Percentiles rank a stretch among this genome's conserved stretches.
Conservation (phyloP, 768 basidiomycete genomes). For the Agaricus blazei region DNA sequence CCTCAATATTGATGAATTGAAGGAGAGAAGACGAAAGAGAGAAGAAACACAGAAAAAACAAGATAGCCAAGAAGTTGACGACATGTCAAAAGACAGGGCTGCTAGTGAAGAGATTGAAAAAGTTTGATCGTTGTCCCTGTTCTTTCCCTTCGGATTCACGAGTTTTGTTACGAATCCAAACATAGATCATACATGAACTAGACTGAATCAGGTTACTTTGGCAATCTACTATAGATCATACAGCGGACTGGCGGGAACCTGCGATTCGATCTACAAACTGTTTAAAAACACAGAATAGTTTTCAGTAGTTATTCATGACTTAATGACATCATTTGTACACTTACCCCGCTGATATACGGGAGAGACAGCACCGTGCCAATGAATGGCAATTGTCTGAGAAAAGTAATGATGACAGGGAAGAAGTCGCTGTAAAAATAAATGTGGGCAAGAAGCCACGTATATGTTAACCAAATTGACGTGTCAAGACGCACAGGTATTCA, state of each 20-base stretch:
- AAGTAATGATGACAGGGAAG: conserved; percentile 98
- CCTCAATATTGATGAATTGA: conserved; percentile 40
- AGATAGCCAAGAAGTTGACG: not conserved
- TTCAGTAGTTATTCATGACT: not conserved
- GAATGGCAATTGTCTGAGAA: conserved; percentile 90
- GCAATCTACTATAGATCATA: conserved; percentile 32
- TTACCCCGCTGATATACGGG: conserved; percentile 82
- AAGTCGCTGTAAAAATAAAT: conserved; percentile 65
- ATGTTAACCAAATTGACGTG: not conserved
- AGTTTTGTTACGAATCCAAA: not conserved
- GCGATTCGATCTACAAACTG: conserved; percentile 78
- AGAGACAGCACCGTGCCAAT: conserved; percentile 82
- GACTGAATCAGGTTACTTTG: conserved; percentile 2
- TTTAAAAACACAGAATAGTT: not conserved
- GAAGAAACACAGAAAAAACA: conserved; percentile 11
- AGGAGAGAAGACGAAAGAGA: conserved; percentile 4
- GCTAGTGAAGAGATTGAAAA: conserved; percentile 12
- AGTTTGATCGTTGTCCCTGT: conserved; percentile 9
- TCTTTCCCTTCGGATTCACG: not conserved
- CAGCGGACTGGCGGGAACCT: conserved; percentile 72
- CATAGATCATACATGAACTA: not conserved
- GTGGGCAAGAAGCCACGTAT: not conserved
- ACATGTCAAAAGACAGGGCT: conserved; percentile 9
- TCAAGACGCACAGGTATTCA: not conserved
- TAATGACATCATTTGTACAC: conserved; percentile 18